A percentile compares a stretch with the other conserved stretches of the same genome.
Evolutionary conservation across 2,329 filamentous ascomycete species (phyloP).

Genomic region (Xylariomycetidae sp.): DNA sequence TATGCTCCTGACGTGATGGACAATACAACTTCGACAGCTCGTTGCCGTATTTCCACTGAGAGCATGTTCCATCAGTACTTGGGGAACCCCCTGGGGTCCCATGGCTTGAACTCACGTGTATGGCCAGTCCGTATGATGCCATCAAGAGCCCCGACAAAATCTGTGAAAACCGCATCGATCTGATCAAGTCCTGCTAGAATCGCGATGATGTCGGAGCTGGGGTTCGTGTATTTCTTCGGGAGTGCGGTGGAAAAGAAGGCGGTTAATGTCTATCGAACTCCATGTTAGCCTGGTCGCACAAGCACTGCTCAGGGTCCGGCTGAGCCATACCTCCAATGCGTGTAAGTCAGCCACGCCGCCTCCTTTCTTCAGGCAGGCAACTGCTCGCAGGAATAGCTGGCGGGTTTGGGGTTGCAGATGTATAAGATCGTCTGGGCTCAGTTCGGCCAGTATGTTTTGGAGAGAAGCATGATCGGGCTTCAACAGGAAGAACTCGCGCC

Average conservation of each 20-base stretch:
- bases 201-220: constrained; percentile 89
- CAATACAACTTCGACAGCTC: constrained; percentile 74
- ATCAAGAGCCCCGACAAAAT: constrained; percentile 81
- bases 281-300: constrained; percentile 36
- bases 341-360: constrained; percentile 61
- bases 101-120: constrained; percentile 47
- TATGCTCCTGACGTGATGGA: constrained; percentile 90
- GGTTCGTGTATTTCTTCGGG: constrained; percentile 87
- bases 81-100: neutral
- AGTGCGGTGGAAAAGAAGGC: constrained; percentile 79
- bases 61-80: constrained; percentile 1
- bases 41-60: constrained; percentile 67
- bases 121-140: constrained; percentile 72
- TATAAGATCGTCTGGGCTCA: constrained; percentile 69
- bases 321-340: constrained; percentile 71
- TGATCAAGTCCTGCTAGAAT: constrained; percentile 84
- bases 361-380: constrained; percentile 59
- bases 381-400: constrained; percentile 70
- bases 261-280: constrained; percentile 68
- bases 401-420: constrained; percentile 71
- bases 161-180: constrained; percentile 79
- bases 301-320: neutral
- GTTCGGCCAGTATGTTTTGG: constrained; percentile 59
- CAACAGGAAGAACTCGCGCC: constrained; percentile 91
- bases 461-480: constrained; percentile 69